Evolutionary conservation across 225 moss, liverwort and hornwort genomes (phyloP), one percentile per base, ranked within the genome.

Genomic region (Sphagnum contortum): DNA sequence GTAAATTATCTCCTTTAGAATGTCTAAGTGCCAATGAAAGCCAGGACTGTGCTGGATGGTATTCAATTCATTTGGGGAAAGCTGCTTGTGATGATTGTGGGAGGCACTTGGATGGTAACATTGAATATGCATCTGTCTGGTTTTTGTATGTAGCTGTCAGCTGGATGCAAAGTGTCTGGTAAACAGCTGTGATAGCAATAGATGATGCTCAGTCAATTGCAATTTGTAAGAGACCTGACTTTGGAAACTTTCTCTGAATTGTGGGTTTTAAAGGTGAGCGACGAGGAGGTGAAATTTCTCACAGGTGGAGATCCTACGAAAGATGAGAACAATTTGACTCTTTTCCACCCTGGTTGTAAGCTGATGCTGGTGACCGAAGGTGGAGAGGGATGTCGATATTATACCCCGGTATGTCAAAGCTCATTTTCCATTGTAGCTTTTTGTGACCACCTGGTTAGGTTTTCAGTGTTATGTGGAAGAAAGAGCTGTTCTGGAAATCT

Each of bases 331-430:
- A 83, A 83, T 5, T 66, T 79, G 83, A 55, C 45, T 49, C 76
- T 83, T 76, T 76, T 83, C 65, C 79, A 76, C 63, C 79, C 83
- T 53, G 69, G 68, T 9, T 79, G 83, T 72, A 83, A 76, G 44
- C 70, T 83, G 69, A 83, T 83, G 83, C n/a, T 83, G n/a, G 74
- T 83, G 60, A 83, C 76, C 8, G 76, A 83, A 50, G 83, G 83
- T 64, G 76, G 71, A 0, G 83, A 83, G 7, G 83, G 83, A 48
- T 83, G 83, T 51, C 76, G 79, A 47, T 83, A 83, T 53, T 83
- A 83, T 51, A 83, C 83, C 13, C 75, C 47, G 46, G 82, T 81
- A 45, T 63, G 62, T 50, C 49, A 44, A 8, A 4, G 45, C 12
- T 10, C 9, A 47, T 61, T 61, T 47, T 61, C 5, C 9, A 29